Base-by-base conservation (phyloP, 306 rosid species). In the Senna siamea region DNA sequence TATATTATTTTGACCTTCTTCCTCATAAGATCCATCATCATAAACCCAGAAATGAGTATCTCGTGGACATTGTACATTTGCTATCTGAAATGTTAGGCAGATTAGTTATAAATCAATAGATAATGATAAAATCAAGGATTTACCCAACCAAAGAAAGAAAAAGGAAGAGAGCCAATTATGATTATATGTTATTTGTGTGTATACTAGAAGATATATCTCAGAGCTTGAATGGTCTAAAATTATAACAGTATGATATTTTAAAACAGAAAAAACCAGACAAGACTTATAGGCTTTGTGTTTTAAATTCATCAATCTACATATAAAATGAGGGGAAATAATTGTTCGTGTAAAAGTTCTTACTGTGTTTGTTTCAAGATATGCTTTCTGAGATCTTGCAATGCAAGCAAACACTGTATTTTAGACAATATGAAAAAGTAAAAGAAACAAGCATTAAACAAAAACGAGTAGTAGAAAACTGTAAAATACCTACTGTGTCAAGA, bases 21-120 rank as follows among this genome's bases (percentile, higher is more conserved):
- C 98, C 87, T 92, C 98, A 37, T 92, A 92, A 37, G 96, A 83
- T 40, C 98, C 98, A 82, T 92, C 98, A 14, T 92, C 98, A 77
- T 92, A 92, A 79, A 92, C 90, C 98, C 96, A 92, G 81, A 92
- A 92, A 85, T 92, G 98, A 78, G 96, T 92, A 68, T 92, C 98
- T 35, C 89, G 88, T 2, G 98, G 98, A 67, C 98, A 92, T 74
- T 92, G 98, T 71, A 92, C 98, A 40, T 86, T 92, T 72, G 98
- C 98, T 74, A 92, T 82, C 98, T 92, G 93, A 76, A 79, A 76
- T 44, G 76, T 55, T 22, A 70, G 48, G 47, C 44, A 61, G 13
- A 83, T 57, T 69, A 66, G 74, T 60, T 72, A 71, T 30, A 38
- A 69, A 58, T 14, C 48, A 23, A 69, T 67, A 5, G 13, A 15